Conservation (phyloP, 2,329 filamentous ascomycete species). For the Polytolypa hystricis region DNA sequence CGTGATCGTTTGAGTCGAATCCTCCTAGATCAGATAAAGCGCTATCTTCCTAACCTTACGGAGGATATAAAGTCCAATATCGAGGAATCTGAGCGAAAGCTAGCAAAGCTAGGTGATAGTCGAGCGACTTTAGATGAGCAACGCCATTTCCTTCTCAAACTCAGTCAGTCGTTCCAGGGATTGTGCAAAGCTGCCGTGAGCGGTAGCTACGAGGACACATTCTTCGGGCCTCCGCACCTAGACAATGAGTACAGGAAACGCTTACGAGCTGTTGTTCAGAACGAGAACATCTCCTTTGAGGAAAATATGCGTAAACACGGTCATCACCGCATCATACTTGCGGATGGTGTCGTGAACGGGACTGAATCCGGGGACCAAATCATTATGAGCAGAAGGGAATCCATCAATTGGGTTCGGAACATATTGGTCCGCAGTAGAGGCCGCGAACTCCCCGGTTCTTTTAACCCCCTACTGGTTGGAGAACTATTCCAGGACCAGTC, state of each 20-base stretch:
- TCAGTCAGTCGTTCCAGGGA: conserved; percentile 29
- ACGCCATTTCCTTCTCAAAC: conserved; percentile 30
- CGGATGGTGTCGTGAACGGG: conserved; percentile 9
- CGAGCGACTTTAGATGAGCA: conserved; percentile 36
- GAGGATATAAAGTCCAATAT: conserved; percentile 20
- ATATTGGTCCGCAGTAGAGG: conserved; percentile 35
- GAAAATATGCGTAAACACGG: conserved; percentile 33
- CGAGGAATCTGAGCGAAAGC: conserved; percentile 20
- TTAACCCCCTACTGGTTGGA: conserved; percentile 46
- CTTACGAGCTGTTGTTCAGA: conserved; percentile 23
- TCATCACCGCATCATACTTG: conserved; percentile 27
- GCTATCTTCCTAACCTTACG: conserved; percentile 17
- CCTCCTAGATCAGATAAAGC: conserved; percentile 18
- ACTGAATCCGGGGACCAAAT: background rate
- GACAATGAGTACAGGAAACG: conserved; percentile 18
- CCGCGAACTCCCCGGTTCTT: conserved; percentile 48
- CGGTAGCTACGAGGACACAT: conserved; percentile 24
- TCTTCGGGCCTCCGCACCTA: conserved; percentile 19
- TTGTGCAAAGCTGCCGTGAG: conserved; percentile 24
- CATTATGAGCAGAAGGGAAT: conserved; percentile 20
- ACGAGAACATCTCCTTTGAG: conserved; percentile 23
- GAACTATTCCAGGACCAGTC: conserved; percentile 53
- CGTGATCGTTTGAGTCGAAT: conserved; percentile 17
- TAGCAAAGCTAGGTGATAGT: conserved; percentile 41
- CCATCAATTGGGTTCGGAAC: conserved; percentile 28